A percentile compares a stretch with the other conserved stretches of the same genome.
Conservation (phyloP, 2,329 filamentous ascomycete species). For the Aspergillus candidus region DNA sequence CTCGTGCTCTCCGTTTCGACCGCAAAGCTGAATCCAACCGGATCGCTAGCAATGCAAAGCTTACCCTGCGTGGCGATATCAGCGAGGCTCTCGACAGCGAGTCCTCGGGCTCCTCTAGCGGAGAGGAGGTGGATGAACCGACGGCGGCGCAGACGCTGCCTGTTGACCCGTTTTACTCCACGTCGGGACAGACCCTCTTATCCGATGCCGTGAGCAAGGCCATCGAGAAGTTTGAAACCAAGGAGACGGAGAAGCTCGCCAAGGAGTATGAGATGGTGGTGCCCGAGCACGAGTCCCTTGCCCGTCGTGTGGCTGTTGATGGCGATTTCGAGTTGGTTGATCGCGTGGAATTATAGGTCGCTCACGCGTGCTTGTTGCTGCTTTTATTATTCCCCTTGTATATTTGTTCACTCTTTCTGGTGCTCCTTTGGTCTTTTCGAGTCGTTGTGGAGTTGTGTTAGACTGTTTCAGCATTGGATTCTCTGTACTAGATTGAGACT, state of each 20-base stretch:
- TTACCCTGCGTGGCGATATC: constrained; percentile 27
- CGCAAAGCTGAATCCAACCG: constrained; percentile 13
- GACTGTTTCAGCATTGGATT: no score
- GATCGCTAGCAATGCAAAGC: constrained; percentile 13
- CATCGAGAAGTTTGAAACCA: constrained; percentile 54
- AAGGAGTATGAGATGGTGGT: constrained; percentile 55
- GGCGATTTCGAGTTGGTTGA: constrained; percentile 42
- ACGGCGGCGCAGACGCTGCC: constrained; percentile 43
- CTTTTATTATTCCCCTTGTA: not conserved
- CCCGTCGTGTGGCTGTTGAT: constrained; percentile 27
- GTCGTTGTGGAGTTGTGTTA: no score
- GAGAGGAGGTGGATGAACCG: constrained; percentile 28
- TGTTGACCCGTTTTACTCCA: constrained; percentile 47
- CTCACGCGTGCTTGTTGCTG: not conserved
- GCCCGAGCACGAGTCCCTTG: constrained; percentile 28
- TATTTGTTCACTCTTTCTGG: not conserved
- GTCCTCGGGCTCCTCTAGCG: constrained; percentile 26
- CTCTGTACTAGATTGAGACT: no score
- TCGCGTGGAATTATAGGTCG: constrained; percentile 17
- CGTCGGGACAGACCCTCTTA: constrained; percentile 52
- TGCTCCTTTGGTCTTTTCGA: not conserved
- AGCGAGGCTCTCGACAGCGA: constrained; percentile 27
- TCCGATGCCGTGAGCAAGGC: constrained; percentile 52
- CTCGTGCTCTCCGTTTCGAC: constrained; percentile 7
- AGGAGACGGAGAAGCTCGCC: constrained; percentile 55